Conservation (phyloP, 1,284 basidiomycete species). For the Tilletia setariae region DNA sequence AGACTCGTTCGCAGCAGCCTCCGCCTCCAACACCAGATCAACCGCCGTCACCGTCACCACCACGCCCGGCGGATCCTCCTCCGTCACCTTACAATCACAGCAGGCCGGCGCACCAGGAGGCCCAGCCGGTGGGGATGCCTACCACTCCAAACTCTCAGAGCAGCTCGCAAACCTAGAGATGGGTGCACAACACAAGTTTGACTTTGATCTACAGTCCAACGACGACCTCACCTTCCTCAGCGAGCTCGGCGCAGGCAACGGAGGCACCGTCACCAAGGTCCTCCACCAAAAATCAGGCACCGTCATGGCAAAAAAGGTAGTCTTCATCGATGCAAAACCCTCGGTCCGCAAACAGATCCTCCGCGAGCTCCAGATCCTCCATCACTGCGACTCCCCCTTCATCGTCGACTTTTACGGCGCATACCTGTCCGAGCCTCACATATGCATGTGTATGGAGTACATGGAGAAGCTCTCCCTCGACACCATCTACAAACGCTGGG, state of each 20-base stretch:
- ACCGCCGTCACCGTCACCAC: conserved; percentile 23
- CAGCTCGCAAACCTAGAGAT: conserved; percentile 55
- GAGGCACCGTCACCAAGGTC: conserved; percentile 84
- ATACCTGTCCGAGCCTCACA: conserved; percentile 90
- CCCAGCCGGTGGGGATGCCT: conserved; percentile 20
- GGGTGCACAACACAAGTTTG: conserved; percentile 53
- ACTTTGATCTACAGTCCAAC: conserved; percentile 54
- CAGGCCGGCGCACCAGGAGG: not conserved
- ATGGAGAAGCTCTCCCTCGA: conserved; percentile 80
- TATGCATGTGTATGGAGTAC: conserved; percentile 97
- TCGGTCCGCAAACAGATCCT: conserved; percentile 96
- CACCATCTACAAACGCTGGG: conserved; percentile 88
- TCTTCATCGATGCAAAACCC: conserved; percentile 95
- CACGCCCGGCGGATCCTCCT: conserved; percentile 25
- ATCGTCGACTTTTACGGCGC: conserved; percentile 97
- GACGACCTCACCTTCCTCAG: conserved; percentile 65
- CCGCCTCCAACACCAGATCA: not conserved
- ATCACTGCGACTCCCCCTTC: conserved; percentile 86
- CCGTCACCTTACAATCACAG: conserved; percentile 18
- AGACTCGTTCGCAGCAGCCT: not conserved
- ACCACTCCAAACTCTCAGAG: conserved; percentile 46
- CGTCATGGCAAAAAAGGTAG: conserved; percentile 62
- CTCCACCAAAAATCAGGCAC: conserved; percentile 47
- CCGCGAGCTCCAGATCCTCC: conserved; percentile 96
- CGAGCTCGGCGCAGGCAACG: conserved; percentile 94